Percentiles rank a stretch among this genome's conserved stretches.
Conservation (phyloP, 2,329 filamentous ascomycete genomes). For the Nigrospora sphaerica region DNA sequence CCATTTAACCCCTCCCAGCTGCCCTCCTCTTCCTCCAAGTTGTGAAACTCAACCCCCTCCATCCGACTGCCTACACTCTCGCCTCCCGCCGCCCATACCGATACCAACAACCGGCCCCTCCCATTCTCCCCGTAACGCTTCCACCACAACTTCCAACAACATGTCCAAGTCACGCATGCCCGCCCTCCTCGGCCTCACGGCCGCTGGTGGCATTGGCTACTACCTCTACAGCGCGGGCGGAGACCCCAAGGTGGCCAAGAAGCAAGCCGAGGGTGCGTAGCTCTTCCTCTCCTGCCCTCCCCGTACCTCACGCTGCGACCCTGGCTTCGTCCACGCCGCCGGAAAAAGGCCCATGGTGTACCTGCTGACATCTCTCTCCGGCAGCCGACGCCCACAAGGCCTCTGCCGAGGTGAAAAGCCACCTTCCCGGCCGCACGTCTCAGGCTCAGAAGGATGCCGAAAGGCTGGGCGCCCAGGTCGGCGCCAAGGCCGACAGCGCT, state of each 20-base stretch:
- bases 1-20: too few relatives aligned
- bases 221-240: slow-evolving; percentile 89
- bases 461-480: slow-evolving; percentile 52
- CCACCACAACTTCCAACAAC: slow-evolving; percentile 6
- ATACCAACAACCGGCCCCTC: background rate
- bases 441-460: slow-evolving; percentile 60
- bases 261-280: slow-evolving; percentile 72
- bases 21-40: too few relatives aligned
- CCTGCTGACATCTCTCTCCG: background rate
- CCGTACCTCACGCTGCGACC: too few relatives aligned
- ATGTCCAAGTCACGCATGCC: slow-evolving; percentile 43
- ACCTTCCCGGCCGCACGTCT: slow-evolving; percentile 55
- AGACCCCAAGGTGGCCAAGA: slow-evolving; percentile 72
- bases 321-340: too few relatives aligned
- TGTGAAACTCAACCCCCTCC: background rate
- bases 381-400: slow-evolving; percentile 73
- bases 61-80: background rate
- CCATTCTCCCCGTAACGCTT: too few relatives aligned
- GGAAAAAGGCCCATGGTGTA: too few relatives aligned
- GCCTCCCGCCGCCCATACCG: background rate
- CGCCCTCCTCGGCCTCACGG: slow-evolving; percentile 51
- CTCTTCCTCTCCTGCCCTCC: background rate
- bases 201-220: slow-evolving; percentile 68
- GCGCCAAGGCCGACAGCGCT: slow-evolving; percentile 60
- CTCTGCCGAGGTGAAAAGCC: slow-evolving; percentile 57